phyloP scores from a whole-genome alignment of 2,329 filamentous ascomycete genomes.

The Ascochyta lentis region DNA sequence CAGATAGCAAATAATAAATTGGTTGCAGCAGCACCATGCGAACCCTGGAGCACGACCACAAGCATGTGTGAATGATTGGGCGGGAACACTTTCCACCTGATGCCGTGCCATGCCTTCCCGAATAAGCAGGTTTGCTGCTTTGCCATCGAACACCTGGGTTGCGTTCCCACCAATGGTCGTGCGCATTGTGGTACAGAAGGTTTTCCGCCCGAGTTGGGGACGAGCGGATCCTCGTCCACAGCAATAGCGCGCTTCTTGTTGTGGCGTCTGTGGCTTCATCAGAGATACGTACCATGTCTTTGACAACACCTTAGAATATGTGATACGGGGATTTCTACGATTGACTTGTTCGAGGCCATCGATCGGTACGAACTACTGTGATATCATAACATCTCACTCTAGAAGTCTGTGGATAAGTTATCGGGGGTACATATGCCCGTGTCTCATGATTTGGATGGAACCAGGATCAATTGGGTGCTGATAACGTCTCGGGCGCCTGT shows the following conservation, averaged over 20 bases:
- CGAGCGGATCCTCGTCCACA: not conserved
- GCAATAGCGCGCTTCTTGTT: too few species aligned
- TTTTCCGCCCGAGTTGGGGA: not conserved
- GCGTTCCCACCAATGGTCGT: conserved; percentile 17
- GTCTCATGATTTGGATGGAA: not conserved
- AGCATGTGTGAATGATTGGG: conserved; percentile 8
- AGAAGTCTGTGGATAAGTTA: too few species aligned
- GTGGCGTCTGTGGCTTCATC: too few species aligned
- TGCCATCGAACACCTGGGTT: conserved; percentile 10
- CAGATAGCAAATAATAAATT: not conserved
- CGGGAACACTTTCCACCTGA: conserved; percentile 10
- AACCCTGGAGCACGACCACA: not conserved
- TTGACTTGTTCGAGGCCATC: too few species aligned
- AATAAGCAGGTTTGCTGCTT: conserved; percentile 17
- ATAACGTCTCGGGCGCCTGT: not conserved
- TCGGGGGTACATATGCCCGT: too few species aligned
- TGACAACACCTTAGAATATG: too few species aligned
- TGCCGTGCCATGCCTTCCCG: conserved; percentile 9
- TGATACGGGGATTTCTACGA: too few species aligned
- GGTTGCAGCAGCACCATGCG: not conserved
- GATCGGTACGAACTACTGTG: too few species aligned
- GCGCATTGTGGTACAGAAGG: not conserved
- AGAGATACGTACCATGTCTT: too few species aligned
- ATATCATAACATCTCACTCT: too few species aligned
- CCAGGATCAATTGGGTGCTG: not conserved